phyloP scores from a whole-genome alignment of 2,329 filamentous ascomycete genomes.

The Trichoderma citrinoviride region DNA sequence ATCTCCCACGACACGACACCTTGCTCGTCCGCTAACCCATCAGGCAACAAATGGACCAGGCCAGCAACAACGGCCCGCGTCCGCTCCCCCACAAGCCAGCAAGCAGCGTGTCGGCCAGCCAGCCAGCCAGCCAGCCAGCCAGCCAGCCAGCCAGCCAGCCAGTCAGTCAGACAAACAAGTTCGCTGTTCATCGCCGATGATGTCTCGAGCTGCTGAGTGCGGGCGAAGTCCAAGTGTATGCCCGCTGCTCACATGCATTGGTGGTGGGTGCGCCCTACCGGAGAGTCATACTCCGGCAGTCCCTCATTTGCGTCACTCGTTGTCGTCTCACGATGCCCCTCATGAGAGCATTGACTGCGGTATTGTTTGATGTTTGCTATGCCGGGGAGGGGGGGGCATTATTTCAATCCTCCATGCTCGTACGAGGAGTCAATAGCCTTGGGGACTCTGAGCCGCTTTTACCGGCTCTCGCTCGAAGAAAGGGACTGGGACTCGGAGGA shows the following conservation, averaged over 20 bases:
- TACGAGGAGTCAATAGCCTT: background rate
- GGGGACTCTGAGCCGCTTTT: background rate
- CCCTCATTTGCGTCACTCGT: conserved; percentile 15
- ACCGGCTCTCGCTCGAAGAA: background rate
- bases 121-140: background rate
- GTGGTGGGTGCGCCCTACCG: background rate
- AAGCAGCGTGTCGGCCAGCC: background rate
- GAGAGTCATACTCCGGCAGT: background rate
- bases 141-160: background rate
- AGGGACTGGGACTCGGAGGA: background rate
- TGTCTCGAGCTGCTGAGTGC: background rate
- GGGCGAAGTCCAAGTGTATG: background rate
- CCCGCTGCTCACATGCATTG: conserved; percentile 15
- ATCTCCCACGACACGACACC: conserved; percentile 15
- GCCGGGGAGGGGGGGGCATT: background rate
- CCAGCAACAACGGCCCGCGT: conserved; percentile 12
- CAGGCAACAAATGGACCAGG: conserved; percentile 11
- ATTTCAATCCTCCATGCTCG: background rate
- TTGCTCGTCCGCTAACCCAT: conserved; percentile 10
- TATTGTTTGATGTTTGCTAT: background rate
- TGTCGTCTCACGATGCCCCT: conserved; percentile 15
- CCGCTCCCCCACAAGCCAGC: conserved; percentile 12
- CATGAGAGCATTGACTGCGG: background rate
- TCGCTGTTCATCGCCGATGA: background rate
- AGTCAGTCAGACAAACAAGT: background rate